Evolutionary conservation across 2,329 filamentous ascomycete species (phyloP).

Genomic region (Paracamarosporium sp.): DNA sequence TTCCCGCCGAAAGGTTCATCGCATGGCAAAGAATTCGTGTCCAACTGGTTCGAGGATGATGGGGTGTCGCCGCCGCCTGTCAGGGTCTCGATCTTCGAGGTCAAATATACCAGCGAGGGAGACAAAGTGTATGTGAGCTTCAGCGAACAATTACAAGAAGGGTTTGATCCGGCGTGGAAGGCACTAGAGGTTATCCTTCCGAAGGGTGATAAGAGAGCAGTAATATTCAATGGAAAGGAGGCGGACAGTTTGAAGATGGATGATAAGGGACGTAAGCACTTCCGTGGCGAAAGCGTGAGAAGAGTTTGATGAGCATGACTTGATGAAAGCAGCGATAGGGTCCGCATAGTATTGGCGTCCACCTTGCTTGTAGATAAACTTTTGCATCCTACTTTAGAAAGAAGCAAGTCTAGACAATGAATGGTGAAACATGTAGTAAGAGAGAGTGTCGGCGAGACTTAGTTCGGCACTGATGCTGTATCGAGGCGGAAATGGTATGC

Average conservation of each 20-base stretch:
- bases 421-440: not conserved
- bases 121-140: conserved; percentile 54
- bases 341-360: not conserved
- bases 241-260: conserved; percentile 9
- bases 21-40: conserved; percentile 44
- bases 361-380: not conserved
- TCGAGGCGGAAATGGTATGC: not conserved
- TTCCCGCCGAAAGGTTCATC: conserved; percentile 58
- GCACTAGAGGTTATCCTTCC: conserved; percentile 60
- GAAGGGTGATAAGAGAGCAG: conserved; percentile 53
- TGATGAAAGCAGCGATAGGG: not conserved
- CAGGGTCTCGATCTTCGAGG: conserved; percentile 33
- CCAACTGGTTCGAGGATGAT: conserved; percentile 64
- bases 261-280: conserved; percentile 14
- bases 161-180: conserved; percentile 58
- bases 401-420: not conserved
- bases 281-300: not conserved
- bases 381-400: not conserved
- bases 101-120: conserved; percentile 44
- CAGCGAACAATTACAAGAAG: conserved; percentile 45
- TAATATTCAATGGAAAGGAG: conserved; percentile 30
- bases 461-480: not conserved
- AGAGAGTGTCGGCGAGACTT: not conserved
- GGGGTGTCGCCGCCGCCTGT: conserved; percentile 55
- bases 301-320: not conserved